These are phyloP conservation scores for Begonia peltatifolia DNA, from an alignment of 306 rosid genomes.

Conservation along the genomic window DNA sequence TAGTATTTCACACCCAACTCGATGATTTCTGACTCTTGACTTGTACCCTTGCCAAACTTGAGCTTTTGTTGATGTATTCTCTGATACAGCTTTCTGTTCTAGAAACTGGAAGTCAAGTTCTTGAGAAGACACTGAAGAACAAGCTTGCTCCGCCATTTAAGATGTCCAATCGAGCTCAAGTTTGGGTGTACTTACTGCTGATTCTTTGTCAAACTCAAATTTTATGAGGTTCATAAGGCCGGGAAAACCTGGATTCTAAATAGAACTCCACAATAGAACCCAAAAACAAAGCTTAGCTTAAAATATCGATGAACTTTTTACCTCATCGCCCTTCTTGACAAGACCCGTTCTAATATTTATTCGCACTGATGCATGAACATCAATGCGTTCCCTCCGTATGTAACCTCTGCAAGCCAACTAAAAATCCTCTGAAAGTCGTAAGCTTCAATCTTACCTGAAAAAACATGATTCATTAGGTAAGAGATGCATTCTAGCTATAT, in stretches of 20 bases:
- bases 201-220: too few relatives aligned
- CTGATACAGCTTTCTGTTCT: too few relatives aligned
- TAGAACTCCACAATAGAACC: too few relatives aligned
- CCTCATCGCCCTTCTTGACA: conserved; percentile 89
- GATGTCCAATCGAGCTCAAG: too few relatives aligned
- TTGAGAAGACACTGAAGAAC: too few relatives aligned
- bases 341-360: conserved; percentile 46
- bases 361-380: conserved; percentile 86
- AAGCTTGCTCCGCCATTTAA: too few relatives aligned
- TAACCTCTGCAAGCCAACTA: conserved; percentile 74
- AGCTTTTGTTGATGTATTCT: too few relatives aligned
- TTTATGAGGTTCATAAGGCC: too few relatives aligned
- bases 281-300: too few relatives aligned
- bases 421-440: conserved; percentile 79
- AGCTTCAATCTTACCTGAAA: conserved; percentile 65
- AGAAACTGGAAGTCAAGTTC: too few relatives aligned
- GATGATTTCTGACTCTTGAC: conserved; percentile 32
- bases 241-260: too few relatives aligned
- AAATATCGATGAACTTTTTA: conserved; percentile 4
- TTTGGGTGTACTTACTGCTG: conserved; percentile 1
- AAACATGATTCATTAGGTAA: background rate
- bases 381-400: conserved; percentile 89
- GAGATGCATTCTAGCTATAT: background rate
- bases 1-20: too few relatives aligned
- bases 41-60: conserved; percentile 86